Percentiles rank a stretch among this genome's conserved stretches.
Conservation (phyloP, 148 eudicot genomes). For the Vaccinium macrocarpon region DNA sequence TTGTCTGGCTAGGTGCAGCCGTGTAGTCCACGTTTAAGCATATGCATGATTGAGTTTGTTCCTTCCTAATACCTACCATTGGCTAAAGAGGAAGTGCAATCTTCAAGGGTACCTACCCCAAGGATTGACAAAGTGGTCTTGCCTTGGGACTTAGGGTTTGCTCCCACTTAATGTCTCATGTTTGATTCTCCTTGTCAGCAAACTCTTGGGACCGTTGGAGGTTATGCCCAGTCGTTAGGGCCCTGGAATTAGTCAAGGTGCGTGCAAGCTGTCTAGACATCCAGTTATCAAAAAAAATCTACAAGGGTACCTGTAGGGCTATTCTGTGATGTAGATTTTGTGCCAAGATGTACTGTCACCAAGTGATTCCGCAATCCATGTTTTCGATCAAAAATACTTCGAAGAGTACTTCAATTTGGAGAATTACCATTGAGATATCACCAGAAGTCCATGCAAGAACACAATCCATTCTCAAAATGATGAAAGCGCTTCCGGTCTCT, state of each 20-base stretch:
- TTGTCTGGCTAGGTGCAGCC: neutral
- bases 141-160: too few species aligned
- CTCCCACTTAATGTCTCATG: too few species aligned
- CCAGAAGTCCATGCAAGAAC: constrained; percentile 65
- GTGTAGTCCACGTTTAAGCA: neutral
- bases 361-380: neutral
- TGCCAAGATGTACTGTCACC: neutral
- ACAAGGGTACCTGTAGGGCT: neutral
- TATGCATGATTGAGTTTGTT: neutral
- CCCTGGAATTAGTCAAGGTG: too few species aligned
- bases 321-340: neutral
- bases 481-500: constrained; percentile 64
- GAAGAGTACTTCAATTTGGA: neutral
- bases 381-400: neutral
- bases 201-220: too few species aligned
- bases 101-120: neutral
- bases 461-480: constrained; percentile 56
- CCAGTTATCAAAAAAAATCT: neutral
- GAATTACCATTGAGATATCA: constrained; percentile 17
- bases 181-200: too few species aligned
- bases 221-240: too few species aligned
- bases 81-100: neutral
- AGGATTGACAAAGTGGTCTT: too few species aligned
- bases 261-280: too few species aligned
- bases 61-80: neutral